Evolutionary conservation across 1,139 yeast genomes (phyloP), one percentile per base, ranked within the genome.

Genomic region (Wickerhamiella infanticola): DNA sequence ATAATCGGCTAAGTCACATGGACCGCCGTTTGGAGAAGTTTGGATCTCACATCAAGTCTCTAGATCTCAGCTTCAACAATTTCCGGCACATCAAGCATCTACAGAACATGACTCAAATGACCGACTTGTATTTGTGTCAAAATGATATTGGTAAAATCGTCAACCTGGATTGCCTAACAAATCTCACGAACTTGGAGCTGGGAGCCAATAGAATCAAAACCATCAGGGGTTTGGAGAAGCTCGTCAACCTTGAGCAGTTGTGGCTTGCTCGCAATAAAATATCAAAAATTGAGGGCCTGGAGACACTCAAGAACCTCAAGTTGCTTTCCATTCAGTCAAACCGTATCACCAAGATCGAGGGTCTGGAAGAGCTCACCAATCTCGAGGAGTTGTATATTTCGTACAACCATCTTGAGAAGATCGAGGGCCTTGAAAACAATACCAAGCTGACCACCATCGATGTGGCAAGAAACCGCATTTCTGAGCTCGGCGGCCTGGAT

Each of bases 201-300:
- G 99, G 98, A 7, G 98, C 97, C 31, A 93, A 93, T 63, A 73
- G 77, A 52, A 75, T 93, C 46, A 74, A 75, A 13, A 60, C 65
- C 46, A 81, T 93, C 47, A 70, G 78, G 51, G 73, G 72, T 44
- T 62, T 88, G 56, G 72, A 72, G 13, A 56, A 59, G 2, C 65
- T 84, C 48, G 63, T 63, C 0, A 74, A 72, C 45, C 65, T 93
- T 45, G 75, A 76, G 52, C 84, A 88, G 61, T 67, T 93, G 44
- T 93, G 98, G 98, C 68, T 93, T 40, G 98, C 98, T 39, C 86
- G 88, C 59, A 93, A 93, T 62, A 73, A 75, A 50, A 84, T 93
- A 46, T 60, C 73, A 1, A 73, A 66, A 58, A 65, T 93, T 41
- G 74, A 81, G 47, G 82, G 83, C 58, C 65, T 93, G 50, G 63